These are phyloP conservation scores for Stentor roeselii DNA, from an alignment of 73 alveolate genomes.

Conservation along the genomic window DNA sequence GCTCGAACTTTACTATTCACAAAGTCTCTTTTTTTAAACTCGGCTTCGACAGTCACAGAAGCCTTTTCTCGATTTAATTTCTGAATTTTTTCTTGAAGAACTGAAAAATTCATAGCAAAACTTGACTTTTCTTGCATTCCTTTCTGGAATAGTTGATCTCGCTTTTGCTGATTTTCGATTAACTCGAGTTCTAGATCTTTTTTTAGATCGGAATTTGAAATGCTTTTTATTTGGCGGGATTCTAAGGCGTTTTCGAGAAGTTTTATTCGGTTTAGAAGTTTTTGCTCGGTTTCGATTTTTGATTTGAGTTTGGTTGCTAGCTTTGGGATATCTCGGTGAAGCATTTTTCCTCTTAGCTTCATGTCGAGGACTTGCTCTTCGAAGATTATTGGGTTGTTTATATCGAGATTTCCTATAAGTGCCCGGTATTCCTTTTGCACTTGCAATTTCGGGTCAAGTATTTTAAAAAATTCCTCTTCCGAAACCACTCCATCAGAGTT, in stretches of 20 bases:
- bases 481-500: slow-evolving; percentile 58
- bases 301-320: slow-evolving; percentile 31
- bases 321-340: slow-evolving; percentile 33
- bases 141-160: background rate
- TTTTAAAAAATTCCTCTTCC: slow-evolving; percentile 41
- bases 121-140: background rate
- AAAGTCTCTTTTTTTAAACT: background rate
- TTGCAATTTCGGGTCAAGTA: slow-evolving; percentile 37
- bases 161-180: background rate
- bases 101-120: background rate
- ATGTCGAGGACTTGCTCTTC: slow-evolving; percentile 49
- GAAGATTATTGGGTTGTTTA: slow-evolving; percentile 48
- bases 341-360: slow-evolving; percentile 32
- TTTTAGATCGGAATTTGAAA: background rate
- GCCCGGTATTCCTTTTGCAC: slow-evolving; percentile 45
- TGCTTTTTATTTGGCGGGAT: background rate
- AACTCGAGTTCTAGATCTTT: background rate
- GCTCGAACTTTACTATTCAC: background rate
- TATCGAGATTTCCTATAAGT: slow-evolving; percentile 38
- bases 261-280: background rate
- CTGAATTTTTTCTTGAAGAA: background rate
- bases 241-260: background rate
- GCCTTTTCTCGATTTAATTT: background rate
- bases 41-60: background rate
- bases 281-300: slow-evolving; percentile 38